Conservation (phyloP, 306 rosid species). For the Citrullus colocynthis region DNA sequence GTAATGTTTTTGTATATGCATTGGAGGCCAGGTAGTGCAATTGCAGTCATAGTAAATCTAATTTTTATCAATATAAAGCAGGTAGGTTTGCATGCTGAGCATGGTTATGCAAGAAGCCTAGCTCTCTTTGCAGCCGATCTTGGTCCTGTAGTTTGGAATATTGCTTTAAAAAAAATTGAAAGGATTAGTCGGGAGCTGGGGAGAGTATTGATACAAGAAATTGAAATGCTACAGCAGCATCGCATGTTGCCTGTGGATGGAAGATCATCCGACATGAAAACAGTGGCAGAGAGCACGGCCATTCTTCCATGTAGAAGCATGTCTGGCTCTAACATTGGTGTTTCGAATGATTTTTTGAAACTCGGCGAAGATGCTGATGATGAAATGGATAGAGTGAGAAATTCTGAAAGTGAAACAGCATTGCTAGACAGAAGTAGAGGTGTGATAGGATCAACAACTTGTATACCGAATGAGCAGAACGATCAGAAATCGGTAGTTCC, state of each 20-base stretch:
- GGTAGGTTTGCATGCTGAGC: constrained; percentile 60
- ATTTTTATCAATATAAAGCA: constrained; percentile 16
- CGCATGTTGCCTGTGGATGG: constrained; percentile 22
- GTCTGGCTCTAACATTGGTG: constrained; percentile 22
- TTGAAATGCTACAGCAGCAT: constrained; percentile 22
- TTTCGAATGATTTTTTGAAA: constrained; percentile 21
- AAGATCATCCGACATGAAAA: constrained; percentile 16
- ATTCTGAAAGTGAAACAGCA: constrained; percentile 30
- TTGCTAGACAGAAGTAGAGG: constrained; percentile 18
- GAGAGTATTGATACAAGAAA: constrained; percentile 52
- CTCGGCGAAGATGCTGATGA: constrained; percentile 21
- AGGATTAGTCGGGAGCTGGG: constrained; percentile 42
- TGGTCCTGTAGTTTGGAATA: constrained; percentile 78
- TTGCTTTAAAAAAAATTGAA: constrained; percentile 59
- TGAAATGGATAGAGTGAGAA: constrained; percentile 19
- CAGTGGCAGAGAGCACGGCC: constrained; percentile 13
- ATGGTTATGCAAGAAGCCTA: constrained; percentile 72
- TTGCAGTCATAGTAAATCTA: neutral
- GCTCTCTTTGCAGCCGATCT: constrained; percentile 73
- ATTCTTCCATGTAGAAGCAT: constrained; percentile 22
- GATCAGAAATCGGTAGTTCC: constrained; percentile 9
- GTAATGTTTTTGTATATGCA: neutral
- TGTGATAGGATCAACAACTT: constrained; percentile 20
- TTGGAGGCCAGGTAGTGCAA: neutral
- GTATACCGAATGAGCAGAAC: constrained; percentile 22